Evolutionary conservation across 768 basidiomycete genomes (phyloP), one percentile per base, ranked within the genome.

Genomic region (Trametes maxima): DNA sequence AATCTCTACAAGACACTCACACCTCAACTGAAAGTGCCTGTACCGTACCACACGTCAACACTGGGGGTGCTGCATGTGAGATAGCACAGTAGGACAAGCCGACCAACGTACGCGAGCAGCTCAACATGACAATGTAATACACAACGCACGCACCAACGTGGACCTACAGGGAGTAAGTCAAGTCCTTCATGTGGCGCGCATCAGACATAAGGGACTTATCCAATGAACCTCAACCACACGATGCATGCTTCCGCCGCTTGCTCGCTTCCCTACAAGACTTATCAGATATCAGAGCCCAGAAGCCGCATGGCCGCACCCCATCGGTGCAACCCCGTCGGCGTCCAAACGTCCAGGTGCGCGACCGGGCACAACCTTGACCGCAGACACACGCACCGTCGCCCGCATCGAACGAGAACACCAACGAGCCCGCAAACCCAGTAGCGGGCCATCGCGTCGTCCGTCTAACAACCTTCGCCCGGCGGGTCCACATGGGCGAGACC

Each of bases 341-440:
- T 16, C 12, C 7, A 16, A 49, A 24, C 28, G 25, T 19, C n/a
- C 21, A 19, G 25, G 47, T 17, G 16, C 25, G 24, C 17, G 13
- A 3, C 16, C 25, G 25, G 7, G 39, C 47, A 17, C 48, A 58
- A 58, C 57, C 47, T 50, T 50, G 40, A 24, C 57, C 57, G 48
- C 57, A 43, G 17, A 39, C 57, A 49, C 36, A 51, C 48, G 57
- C 40, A 19, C 46, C 28, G 28, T 33, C 28, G 28, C 28, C 28
- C 22, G 47, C 56, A 48, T 17, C 56, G 22, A 46, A 24, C 45
- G 45, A 46, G 35, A 55, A 28, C 28, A 33, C 28, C 28, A 3
- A 8, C 28, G 28, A 33, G 28, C 28, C 22, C 28, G 21, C 33
- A n/a, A 14, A n/a, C 6, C 11, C 40, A 22, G 19, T 11, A 28